These are phyloP conservation scores for Leishmania amazonensis DNA, from an alignment of 208 protist genomes.

Conservation along the genomic window DNA sequence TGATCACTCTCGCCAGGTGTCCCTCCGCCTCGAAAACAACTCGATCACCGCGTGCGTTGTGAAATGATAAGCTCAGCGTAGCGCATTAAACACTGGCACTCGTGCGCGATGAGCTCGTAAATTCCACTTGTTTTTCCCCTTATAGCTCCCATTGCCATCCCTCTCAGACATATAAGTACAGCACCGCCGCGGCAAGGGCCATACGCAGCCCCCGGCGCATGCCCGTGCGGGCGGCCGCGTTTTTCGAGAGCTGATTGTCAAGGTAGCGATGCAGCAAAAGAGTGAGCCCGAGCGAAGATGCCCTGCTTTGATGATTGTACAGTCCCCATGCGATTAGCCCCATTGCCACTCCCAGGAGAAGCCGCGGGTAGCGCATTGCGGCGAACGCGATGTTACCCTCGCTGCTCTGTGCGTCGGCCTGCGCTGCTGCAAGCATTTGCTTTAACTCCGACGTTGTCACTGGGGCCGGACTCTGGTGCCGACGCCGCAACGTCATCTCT, in stretches of 20 bases:
- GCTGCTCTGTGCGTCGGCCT: conserved; percentile 14
- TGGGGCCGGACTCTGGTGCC: conserved; percentile 7
- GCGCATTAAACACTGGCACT: not conserved
- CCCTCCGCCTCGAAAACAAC: not conserved
- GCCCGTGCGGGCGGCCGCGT: conserved; percentile 36
- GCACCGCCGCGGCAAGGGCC: conserved; percentile 31
- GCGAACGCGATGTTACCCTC: not conserved
- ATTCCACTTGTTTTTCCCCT: too few relatives aligned
- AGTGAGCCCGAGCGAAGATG: conserved; percentile 39
- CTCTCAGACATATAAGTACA: conserved; percentile 33
- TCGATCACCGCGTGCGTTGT: not conserved
- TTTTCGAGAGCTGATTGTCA: conserved; percentile 32
- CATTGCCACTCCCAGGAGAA: conserved; percentile 5
- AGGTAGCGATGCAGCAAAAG: conserved; percentile 54
- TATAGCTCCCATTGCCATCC: not conserved
- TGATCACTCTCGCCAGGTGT: not conserved
- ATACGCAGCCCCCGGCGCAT: conserved; percentile 36
- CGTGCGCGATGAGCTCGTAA: not conserved
- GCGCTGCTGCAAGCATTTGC: conserved; percentile 11
- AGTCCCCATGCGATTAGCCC: conserved; percentile 33
- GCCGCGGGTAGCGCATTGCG: conserved; percentile 10
- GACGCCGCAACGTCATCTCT: conserved; percentile 20
- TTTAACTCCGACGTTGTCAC: conserved; percentile 15
- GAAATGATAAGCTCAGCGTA: not conserved
- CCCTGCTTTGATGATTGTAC: conserved; percentile 22